phyloP scores from a whole-genome alignment of 2,329 filamentous ascomycete species.

The Arthroderma sp. region DNA sequence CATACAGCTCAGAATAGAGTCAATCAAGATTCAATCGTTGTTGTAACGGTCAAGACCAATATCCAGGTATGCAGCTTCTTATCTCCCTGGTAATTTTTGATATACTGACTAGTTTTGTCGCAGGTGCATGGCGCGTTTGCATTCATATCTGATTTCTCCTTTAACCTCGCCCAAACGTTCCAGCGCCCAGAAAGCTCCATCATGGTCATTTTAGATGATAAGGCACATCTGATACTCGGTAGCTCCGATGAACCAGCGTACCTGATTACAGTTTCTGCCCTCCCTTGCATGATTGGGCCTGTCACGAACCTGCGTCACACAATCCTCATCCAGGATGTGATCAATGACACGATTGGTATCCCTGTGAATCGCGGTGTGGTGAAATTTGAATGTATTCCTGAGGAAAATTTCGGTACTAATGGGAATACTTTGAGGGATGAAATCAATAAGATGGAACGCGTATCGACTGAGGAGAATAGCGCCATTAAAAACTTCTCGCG shows the following conservation, averaged over 20 bases:
- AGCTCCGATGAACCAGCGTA: constrained; percentile 70
- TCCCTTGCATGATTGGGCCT: constrained; percentile 55
- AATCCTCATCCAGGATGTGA: constrained; percentile 59
- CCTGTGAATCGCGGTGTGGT: constrained; percentile 54
- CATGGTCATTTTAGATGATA: constrained; percentile 62
- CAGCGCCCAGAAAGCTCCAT: constrained; percentile 60
- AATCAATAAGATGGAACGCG: constrained; percentile 45
- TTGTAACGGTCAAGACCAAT: constrained; percentile 53
- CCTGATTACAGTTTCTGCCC: constrained; percentile 57
- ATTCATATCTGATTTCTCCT: constrained; percentile 60
- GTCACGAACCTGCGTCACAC: constrained; percentile 72
- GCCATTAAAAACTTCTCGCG: constrained; percentile 28
- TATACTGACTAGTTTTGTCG: constrained; percentile 11
- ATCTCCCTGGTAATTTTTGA: constrained; percentile 1
- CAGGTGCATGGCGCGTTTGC: constrained; percentile 63
- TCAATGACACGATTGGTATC: constrained; percentile 59
- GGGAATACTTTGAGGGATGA: constrained; percentile 57
- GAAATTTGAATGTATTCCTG: constrained; percentile 54
- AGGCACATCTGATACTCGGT: constrained; percentile 59
- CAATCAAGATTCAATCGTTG: constrained; percentile 43
- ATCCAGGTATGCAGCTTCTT: constrained; percentile 36
- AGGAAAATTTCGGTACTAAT: constrained; percentile 59
- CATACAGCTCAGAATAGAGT: constrained; percentile 34
- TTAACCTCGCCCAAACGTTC: constrained; percentile 61
- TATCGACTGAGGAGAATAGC: constrained; percentile 25